These are phyloP conservation scores for Fusarium staphyleae DNA, from an alignment of 2,329 filamentous ascomycete genomes.

Conservation along the genomic window DNA sequence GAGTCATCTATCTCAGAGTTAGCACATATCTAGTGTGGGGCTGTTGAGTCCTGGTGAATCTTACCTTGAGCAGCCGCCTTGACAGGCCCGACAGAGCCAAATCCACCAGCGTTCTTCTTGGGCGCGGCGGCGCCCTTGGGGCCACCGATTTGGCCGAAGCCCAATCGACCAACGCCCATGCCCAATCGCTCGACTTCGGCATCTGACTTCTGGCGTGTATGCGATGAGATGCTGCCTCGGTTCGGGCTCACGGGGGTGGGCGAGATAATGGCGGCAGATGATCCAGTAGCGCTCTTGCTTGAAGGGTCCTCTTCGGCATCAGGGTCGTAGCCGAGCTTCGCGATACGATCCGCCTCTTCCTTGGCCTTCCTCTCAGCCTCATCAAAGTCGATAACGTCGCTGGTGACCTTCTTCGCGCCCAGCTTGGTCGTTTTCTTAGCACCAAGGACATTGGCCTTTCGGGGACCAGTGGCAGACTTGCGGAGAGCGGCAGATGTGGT, in stretches of 20 bases:
- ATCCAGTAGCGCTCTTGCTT: constrained; percentile 54
- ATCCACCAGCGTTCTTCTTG: constrained; percentile 82
- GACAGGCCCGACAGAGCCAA: constrained; percentile 82
- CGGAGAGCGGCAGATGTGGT: constrained; percentile 83
- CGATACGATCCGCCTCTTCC: constrained; percentile 95
- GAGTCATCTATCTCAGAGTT: constrained; percentile 65
- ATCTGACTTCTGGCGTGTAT: constrained; percentile 67
- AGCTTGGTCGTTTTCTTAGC: constrained; percentile 85
- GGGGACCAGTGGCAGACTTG: constrained; percentile 74
- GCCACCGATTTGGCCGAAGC: constrained; percentile 84
- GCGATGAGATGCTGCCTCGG: constrained; percentile 62
- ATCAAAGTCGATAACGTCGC: constrained; percentile 90
- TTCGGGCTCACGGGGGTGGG: constrained; percentile 78
- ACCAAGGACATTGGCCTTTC: constrained; percentile 85
- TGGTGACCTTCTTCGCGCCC: constrained; percentile 88
- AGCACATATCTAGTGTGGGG: background rate
- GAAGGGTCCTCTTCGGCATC: constrained; percentile 76
- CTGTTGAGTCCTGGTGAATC: constrained; percentile 20
- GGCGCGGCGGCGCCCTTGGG: constrained; percentile 61
- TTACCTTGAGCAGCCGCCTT: constrained; percentile 74
- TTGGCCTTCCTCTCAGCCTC: constrained; percentile 97
- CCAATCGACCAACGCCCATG: constrained; percentile 85
- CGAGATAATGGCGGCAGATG: constrained; percentile 69
- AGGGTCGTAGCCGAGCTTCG: constrained; percentile 93
- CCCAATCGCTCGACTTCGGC: constrained; percentile 88